Evolutionary conservation across 164 flowering plant genomes (phyloP).

Genomic region (Berberis vulgaris): DNA sequence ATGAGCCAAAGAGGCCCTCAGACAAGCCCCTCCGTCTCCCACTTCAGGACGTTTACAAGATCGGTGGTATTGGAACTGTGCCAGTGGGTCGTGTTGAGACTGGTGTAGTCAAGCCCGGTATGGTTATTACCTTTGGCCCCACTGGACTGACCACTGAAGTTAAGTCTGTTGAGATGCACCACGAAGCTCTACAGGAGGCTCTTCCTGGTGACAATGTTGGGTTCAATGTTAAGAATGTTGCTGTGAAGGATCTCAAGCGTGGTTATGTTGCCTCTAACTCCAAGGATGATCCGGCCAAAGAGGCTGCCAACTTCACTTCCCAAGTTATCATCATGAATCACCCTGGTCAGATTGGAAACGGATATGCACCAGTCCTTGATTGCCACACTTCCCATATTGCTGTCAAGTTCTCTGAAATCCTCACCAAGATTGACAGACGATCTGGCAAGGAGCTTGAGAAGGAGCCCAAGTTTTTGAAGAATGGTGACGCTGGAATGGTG

Average conservation of each 20-base stretch:
- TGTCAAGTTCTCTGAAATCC: neutral
- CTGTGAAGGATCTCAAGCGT: slow-evolving; percentile 1
- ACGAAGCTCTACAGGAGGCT: neutral
- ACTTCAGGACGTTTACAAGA: slow-evolving; percentile 2
- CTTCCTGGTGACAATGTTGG: slow-evolving; percentile 1
- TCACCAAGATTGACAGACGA: slow-evolving; percentile 1
- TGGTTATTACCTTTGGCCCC: slow-evolving; percentile 1
- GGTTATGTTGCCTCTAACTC: neutral
- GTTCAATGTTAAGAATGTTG: neutral
- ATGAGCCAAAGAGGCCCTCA: neutral
- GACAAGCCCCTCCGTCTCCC: slow-evolving; percentile 1
- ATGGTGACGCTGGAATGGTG: neutral
- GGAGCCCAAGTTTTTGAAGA: neutral
- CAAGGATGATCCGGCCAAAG: neutral
- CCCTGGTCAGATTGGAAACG: slow-evolving; percentile 1
- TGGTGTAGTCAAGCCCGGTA: neutral
- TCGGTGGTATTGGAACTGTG: neutral
- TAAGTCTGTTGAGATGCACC: neutral
- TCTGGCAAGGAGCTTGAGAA: neutral
- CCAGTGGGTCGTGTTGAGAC: slow-evolving; percentile 2
- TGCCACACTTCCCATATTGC: slow-evolving; percentile 1
- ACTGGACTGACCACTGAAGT: slow-evolving; percentile 3
- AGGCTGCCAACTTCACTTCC: neutral
- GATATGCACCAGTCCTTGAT: neutral
- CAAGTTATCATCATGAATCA: slow-evolving; percentile 1